Percentiles rank a stretch among this genome's conserved stretches.
Conservation (phyloP, 2,329 filamentous ascomycete genomes). For the Didymella pinodella region DNA sequence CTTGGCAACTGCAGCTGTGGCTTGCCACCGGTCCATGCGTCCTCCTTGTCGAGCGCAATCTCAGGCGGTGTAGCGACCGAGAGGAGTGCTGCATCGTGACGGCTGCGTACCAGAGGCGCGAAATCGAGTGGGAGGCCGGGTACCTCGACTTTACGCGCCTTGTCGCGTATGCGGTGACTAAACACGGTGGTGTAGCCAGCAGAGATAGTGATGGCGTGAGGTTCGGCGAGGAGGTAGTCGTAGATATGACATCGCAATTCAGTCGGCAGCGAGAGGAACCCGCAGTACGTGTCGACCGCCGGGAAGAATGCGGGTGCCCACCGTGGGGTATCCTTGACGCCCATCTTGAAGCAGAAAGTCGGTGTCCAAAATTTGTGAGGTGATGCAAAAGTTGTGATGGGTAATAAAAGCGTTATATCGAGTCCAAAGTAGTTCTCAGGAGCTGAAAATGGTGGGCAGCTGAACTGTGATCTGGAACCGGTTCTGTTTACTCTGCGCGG, state of each 20-base stretch:
- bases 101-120: conserved; percentile 43
- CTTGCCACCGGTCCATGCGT: conserved; percentile 17
- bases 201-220: conserved; percentile 50
- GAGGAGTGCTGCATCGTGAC: conserved; percentile 47
- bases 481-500: conserved; percentile 21
- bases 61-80: conserved; percentile 38
- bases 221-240: conserved; percentile 49
- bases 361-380: neutral
- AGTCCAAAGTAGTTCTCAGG: conserved; percentile 2
- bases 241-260: conserved; percentile 56
- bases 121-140: conserved; percentile 51
- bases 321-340: conserved; percentile 17
- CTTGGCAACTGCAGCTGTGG: conserved; percentile 31
- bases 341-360: conserved; percentile 10
- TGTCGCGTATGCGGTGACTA: conserved; percentile 39
- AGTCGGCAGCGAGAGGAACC: conserved; percentile 43
- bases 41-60: conserved; percentile 24
- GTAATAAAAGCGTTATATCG: conserved; percentile 7
- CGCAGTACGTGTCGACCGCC: conserved; percentile 18
- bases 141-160: conserved; percentile 34
- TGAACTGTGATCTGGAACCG: conserved; percentile 21
- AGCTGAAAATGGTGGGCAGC: conserved; percentile 13
- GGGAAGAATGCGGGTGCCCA: conserved; percentile 9
- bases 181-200: conserved; percentile 46
- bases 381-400: conserved; percentile 9